Evolutionary conservation across 805 yeast species (phyloP), one percentile per base, ranked within the genome.

Genomic region (Yamadazyma laniorum): DNA sequence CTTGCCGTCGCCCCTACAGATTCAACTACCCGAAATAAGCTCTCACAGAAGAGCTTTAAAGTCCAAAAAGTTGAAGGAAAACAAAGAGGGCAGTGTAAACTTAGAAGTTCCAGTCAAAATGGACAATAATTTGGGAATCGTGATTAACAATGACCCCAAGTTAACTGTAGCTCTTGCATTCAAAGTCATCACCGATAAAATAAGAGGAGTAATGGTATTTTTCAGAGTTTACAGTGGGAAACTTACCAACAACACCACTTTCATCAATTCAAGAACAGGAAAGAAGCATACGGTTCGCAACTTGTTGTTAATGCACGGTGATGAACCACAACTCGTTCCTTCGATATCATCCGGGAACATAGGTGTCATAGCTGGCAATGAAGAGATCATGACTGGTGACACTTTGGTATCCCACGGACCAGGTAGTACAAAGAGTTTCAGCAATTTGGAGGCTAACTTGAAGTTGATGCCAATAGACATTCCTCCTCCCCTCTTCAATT

Each of bases 401-500:
- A 91, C 98, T 0, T 61, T 93, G 3, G 74, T 90, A 8, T 71
- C 83, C 1, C 82, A 81, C 54, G 71, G 70, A 2, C 47, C 75
- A 0, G 73, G 74, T 38, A 63, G 75, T 21, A 22, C 25, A 13
- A 66, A 68, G 35, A 50, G 65, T 2, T 66, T 83, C 25, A 63
- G 67, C 11, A 75, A 70, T 8, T 39, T 65, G 3, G 78, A 72
- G 25, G 46, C 63, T 5, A 58, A 61, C 29, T 57, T 80, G 35
- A 69, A 68, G 29, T 72, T 90, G 21, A 73, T 82, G 40, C 95
- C 97, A 0, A 91, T 91, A 25, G 72, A 64, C 0, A 75, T 86
- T 1, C 99, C 99, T 1, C 95, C 96, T 1, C 95, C 98, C 0
- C 93, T 93, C 5, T 93, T 91, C 59, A 83, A 89, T 44, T 80